phyloP scores from a whole-genome alignment of 495 filamentous ascomycete genomes.

The Lentithecium fluviatile region DNA sequence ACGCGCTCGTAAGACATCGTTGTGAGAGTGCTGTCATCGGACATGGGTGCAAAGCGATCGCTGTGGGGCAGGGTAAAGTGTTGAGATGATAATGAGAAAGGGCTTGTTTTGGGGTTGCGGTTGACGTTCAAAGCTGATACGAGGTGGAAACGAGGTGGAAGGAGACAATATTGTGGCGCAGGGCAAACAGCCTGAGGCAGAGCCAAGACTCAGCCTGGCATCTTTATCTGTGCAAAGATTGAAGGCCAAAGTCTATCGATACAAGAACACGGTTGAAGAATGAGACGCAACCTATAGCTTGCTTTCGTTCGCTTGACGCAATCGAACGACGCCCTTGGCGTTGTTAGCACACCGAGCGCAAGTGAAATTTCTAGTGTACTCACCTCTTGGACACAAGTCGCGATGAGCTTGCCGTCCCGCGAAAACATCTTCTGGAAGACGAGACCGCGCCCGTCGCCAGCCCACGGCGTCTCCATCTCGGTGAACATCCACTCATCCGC shows the following conservation, averaged over 20 bases:
- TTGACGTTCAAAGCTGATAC: too few relatives aligned
- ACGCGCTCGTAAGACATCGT: neutral
- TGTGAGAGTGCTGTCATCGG: too few relatives aligned
- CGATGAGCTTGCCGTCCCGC: slow-evolving; percentile 77
- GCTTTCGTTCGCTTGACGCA: slow-evolving; percentile 26
- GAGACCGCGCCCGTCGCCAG: slow-evolving; percentile 81
- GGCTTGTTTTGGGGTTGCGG: too few relatives aligned
- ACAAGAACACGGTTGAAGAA: neutral
- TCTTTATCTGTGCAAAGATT: neutral
- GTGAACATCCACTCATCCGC: slow-evolving; percentile 93
- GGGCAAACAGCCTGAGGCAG: too few relatives aligned
- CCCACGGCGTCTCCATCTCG: slow-evolving; percentile 94
- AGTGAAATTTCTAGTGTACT: neutral
- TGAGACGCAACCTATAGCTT: slow-evolving; percentile 9
- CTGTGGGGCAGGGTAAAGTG: too few relatives aligned
- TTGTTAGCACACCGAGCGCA: neutral
- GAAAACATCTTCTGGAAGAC: slow-evolving; percentile 86
- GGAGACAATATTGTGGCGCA: too few relatives aligned
- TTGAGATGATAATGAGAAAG: too few relatives aligned
- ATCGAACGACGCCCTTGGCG: slow-evolving; percentile 18
- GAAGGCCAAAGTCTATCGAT: neutral
- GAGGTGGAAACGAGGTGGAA: too few relatives aligned
- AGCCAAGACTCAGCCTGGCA: too few relatives aligned
- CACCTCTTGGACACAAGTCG: slow-evolving; percentile 73
- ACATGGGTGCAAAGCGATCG: too few relatives aligned